Conservation (phyloP, 2,329 filamentous ascomycete species). For the Acephala macrosclerotiorum region DNA sequence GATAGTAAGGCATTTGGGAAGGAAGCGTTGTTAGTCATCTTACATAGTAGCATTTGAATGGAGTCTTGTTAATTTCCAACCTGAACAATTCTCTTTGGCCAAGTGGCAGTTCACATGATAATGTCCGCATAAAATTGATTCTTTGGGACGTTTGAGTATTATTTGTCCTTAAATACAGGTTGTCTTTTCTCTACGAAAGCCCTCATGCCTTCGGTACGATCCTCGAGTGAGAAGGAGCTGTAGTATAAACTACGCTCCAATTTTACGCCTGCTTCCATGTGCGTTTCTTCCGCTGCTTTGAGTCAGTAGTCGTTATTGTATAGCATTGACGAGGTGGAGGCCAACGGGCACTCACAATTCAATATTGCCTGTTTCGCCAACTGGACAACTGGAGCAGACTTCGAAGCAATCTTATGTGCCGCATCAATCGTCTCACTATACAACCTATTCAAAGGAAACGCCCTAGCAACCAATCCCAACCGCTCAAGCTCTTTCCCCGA, state of each 20-base stretch:
- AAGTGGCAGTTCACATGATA: neutral
- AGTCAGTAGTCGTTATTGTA: neutral
- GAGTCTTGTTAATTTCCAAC: slow-evolving; percentile 5
- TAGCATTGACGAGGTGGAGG: neutral
- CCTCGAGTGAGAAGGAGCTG: slow-evolving; percentile 46
- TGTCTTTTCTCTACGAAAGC: slow-evolving; percentile 67
- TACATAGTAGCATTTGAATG: slow-evolving; percentile 13
- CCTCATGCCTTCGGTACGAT: slow-evolving; percentile 66
- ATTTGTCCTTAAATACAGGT: slow-evolving; percentile 56
- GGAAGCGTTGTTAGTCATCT: slow-evolving; percentile 3
- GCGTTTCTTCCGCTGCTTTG: slow-evolving; percentile 50
- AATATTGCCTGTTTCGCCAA: too few relatives aligned
- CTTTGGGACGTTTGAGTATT: neutral
- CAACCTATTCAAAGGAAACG: too few relatives aligned
- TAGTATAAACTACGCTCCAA: slow-evolving; percentile 48
- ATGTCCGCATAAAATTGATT: neutral
- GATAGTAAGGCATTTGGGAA: neutral
- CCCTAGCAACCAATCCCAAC: too few relatives aligned
- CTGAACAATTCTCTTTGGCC: neutral
- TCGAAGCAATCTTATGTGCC: too few relatives aligned
- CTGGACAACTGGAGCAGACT: too few relatives aligned
- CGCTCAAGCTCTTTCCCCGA: too few relatives aligned
- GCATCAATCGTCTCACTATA: too few relatives aligned
- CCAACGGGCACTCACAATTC: slow-evolving; percentile 23
- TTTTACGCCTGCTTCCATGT: slow-evolving; percentile 50